Evolutionary conservation across 169 alveolate species (phyloP).

Genomic region (Cryptosporidium meleagridis): DNA sequence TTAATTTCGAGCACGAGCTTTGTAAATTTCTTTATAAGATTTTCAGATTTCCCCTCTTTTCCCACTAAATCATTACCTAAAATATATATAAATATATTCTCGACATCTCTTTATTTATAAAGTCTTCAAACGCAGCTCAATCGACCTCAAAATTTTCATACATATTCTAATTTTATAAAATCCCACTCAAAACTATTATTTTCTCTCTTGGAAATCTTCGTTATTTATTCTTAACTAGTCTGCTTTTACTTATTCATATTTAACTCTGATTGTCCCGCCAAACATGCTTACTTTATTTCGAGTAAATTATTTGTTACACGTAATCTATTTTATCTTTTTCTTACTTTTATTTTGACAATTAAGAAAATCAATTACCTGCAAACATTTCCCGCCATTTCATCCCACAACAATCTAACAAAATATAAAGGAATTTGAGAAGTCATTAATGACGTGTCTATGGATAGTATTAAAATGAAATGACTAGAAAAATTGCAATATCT

Average conservation of each 20-base stretch:
- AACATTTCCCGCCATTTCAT: not conserved
- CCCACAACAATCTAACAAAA: too few species aligned
- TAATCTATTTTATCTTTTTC: not conserved
- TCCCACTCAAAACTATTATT: too few species aligned
- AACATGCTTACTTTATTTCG: not conserved
- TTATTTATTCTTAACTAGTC: too few species aligned
- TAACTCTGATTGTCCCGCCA: not conserved
- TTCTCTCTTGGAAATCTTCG: not conserved
- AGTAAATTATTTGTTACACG: not conserved
- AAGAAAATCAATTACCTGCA: not conserved
- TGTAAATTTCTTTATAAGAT: not conserved
- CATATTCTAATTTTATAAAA: too few species aligned
- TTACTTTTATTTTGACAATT: too few species aligned
- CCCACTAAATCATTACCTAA: not conserved
- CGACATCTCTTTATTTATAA: not conserved
- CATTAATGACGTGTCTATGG: not conserved
- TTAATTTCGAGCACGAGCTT: conserved; percentile 35
- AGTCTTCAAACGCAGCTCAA: too few species aligned
- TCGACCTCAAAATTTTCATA: too few species aligned
- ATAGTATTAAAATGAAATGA: too few species aligned
- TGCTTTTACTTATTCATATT: too few species aligned
- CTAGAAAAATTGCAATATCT: not conserved
- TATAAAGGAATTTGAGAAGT: not conserved
- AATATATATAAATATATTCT: too few species aligned
- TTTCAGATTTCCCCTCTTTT: conserved; percentile 7